Percentiles rank a stretch among this genome's conserved stretches.
Evolutionary conservation across 306 rosid species (phyloP).

Genomic region (Chamaecrista fasciculata): DNA sequence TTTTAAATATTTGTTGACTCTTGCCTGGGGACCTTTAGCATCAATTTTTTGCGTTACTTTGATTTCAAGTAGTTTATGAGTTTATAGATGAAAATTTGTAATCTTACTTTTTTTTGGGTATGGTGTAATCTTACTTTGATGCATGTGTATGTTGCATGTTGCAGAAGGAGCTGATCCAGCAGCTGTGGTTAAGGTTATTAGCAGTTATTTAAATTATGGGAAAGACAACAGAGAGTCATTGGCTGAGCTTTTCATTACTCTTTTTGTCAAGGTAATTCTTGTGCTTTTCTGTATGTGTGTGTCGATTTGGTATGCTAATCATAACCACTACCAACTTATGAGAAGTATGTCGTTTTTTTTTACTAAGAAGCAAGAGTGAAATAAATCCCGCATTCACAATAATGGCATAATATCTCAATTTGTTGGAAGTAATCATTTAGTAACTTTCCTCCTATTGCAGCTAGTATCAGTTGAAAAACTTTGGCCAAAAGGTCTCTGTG

Average conservation of each 20-base stretch:
- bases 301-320: neutral
- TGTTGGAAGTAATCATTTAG: conserved; percentile 11
- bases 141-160: conserved; percentile 26
- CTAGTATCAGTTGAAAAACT: conserved; percentile 49
- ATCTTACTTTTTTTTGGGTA: conserved; percentile 1
- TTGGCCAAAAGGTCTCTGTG: conserved; percentile 44
- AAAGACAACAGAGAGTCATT: conserved; percentile 35
- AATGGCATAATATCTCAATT: conserved; percentile 23
- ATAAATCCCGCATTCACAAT: too few relatives aligned
- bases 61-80: neutral
- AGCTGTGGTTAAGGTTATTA: conserved; percentile 25
- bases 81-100: conserved; percentile 11
- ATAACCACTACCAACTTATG: too few relatives aligned
- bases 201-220: conserved; percentile 37
- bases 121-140: neutral
- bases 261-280: conserved; percentile 41
- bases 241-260: conserved; percentile 46
- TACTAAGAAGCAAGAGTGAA: too few relatives aligned
- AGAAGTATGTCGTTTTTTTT: too few relatives aligned
- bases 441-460: conserved; percentile 34
- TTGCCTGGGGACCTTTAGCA: neutral
- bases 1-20: neutral
- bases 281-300: neutral
- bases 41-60: neutral
- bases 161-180: conserved; percentile 42